These are phyloP conservation scores for Clausena lansium DNA, from an alignment of 345 rosid species.

Conservation along the genomic window DNA sequence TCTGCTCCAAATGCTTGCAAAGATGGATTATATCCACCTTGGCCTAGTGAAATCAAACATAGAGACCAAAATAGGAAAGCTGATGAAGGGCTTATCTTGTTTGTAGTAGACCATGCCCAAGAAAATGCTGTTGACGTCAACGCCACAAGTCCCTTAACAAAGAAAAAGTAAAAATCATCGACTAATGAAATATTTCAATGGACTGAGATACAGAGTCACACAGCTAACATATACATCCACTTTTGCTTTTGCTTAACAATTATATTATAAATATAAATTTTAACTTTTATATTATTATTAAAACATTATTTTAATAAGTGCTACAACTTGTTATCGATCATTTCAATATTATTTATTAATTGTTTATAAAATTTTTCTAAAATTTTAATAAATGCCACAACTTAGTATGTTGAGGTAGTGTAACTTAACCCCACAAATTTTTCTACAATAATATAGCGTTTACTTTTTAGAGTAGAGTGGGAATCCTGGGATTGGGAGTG, in stretches of 20 bases:
- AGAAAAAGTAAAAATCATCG: neutral
- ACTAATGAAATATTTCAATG: neutral
- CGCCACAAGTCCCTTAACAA: conserved; percentile 66
- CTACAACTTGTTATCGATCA: too few relatives aligned
- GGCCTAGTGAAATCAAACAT: conserved; percentile 75
- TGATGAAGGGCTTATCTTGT: conserved; percentile 40
- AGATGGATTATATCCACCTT: conserved; percentile 86
- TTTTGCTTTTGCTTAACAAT: neutral
- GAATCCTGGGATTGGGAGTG: too few relatives aligned
- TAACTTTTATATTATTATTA: too few relatives aligned
- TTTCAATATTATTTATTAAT: too few relatives aligned
- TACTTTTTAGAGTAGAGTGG: too few relatives aligned
- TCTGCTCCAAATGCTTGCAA: conserved; percentile 94
- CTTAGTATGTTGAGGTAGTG: too few relatives aligned
- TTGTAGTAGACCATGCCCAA: conserved; percentile 43
- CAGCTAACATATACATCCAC: neutral
- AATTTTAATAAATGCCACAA: too few relatives aligned
- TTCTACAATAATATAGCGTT: too few relatives aligned
- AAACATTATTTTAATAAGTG: too few relatives aligned
- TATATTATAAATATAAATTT: too few relatives aligned
- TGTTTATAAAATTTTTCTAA: too few relatives aligned
- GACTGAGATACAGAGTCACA: neutral
- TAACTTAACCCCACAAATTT: too few relatives aligned
- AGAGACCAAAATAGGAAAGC: conserved; percentile 76
- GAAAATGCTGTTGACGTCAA: conserved; percentile 73